Evolutionary conservation across 441 rosid species (phyloP).

Genomic region (Rhodomyrtus psidioides): DNA sequence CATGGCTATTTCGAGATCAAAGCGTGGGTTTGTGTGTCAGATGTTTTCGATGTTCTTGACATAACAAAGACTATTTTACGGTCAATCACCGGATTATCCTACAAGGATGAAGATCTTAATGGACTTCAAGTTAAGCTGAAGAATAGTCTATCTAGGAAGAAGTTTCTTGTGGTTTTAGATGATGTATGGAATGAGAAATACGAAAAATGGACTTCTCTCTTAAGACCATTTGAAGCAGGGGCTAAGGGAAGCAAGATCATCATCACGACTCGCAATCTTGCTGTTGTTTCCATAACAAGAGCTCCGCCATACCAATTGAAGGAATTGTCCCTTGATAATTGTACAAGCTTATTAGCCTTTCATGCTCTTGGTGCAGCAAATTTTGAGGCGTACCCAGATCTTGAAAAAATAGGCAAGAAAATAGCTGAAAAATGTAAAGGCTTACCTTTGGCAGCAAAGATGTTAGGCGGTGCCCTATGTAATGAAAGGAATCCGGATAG

Average conservation of each 20-base stretch:
- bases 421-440: neutral
- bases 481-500: neutral
- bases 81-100: rapidly evolving
- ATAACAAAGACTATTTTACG: neutral
- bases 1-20: rapidly evolving
- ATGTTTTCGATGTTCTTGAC: neutral
- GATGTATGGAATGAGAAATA: no score
- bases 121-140: neutral
- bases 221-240: no score
- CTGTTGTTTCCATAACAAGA: neutral
- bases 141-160: no score
- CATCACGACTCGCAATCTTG: neutral
- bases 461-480: neutral
- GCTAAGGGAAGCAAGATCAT: no score
- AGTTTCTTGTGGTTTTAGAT: no score
- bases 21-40: neutral
- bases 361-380: neutral
- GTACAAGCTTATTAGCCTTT: neutral
- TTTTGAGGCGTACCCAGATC: neutral
- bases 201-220: no score
- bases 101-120: rapidly evolving
- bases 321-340: rapidly evolving
- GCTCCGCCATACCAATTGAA: neutral
- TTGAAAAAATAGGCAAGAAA: neutral
- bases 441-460: neutral